phyloP scores from a whole-genome alignment of 805 yeast genomes.

The Candida orba region DNA sequence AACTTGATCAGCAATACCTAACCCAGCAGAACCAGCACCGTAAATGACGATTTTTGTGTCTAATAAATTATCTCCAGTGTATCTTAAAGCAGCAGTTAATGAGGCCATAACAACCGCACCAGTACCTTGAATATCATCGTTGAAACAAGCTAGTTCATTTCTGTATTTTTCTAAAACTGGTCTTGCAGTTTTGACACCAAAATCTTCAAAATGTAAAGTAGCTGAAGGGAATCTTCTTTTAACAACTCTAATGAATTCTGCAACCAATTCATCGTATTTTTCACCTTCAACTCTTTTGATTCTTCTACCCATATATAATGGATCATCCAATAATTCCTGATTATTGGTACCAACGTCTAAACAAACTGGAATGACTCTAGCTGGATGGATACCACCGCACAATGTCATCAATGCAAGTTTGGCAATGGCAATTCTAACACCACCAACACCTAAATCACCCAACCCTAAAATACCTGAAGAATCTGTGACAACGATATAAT shows the following conservation, averaged over 20 bases:
- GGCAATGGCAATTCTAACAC: constrained; percentile 85
- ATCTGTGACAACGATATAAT: constrained; percentile 90
- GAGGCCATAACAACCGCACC: constrained; percentile 99
- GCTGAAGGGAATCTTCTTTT: constrained; percentile 81
- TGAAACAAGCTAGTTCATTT: constrained; percentile 74
- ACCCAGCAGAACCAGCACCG: constrained; percentile 97
- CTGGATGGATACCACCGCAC: constrained; percentile 96
- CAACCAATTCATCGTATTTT: constrained; percentile 78
- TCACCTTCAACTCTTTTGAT: constrained; percentile 82
- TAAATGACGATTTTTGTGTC: constrained; percentile 68
- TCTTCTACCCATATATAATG: constrained; percentile 87
- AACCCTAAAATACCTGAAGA: constrained; percentile 96
- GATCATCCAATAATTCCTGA: constrained; percentile 69
- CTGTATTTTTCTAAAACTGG: constrained; percentile 73
- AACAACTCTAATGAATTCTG: constrained; percentile 63
- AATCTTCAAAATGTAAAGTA: constrained; percentile 93
- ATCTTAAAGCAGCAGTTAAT: constrained; percentile 79
- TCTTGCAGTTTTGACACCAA: constrained; percentile 89
- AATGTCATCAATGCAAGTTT: constrained; percentile 95
- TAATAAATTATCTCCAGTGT: constrained; percentile 57
- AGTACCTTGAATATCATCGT: constrained; percentile 97
- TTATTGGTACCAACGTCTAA: constrained; percentile 94
- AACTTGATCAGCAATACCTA: constrained; percentile 94
- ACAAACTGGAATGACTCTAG: constrained; percentile 85
- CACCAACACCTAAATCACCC: constrained; percentile 98